phyloP scores from a whole-genome alignment of 441 rosid species.

The Gossypium lobatum region DNA sequence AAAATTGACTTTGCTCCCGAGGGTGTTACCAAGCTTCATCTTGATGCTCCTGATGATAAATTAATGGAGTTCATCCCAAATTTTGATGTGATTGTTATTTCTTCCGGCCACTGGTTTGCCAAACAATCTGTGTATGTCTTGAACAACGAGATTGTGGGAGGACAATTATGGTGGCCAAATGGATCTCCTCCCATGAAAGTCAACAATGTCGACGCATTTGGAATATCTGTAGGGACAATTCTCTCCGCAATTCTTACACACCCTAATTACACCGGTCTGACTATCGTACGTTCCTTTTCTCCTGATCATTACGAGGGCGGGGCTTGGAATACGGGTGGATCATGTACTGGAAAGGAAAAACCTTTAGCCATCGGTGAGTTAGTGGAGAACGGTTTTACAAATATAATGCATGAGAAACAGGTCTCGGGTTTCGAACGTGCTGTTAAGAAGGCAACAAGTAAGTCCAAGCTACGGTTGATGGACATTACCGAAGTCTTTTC shows the following conservation, averaged over 20 bases:
- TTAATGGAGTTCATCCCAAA: conserved; percentile 63
- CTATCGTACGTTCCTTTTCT: conserved; percentile 74
- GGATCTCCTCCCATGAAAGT: conserved; percentile 61
- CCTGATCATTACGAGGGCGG: conserved; percentile 98
- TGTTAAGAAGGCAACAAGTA: conserved; percentile 30
- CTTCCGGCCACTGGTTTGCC: conserved; percentile 98
- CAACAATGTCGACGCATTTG: conserved; percentile 75
- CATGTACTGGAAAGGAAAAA: conserved; percentile 80
- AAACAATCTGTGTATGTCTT: conserved; percentile 82
- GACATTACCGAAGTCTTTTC: conserved; percentile 77
- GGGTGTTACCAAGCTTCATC: conserved; percentile 71
- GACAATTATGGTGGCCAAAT: conserved; percentile 90
- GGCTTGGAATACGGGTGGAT: conserved; percentile 95
- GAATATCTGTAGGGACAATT: conserved; percentile 77
- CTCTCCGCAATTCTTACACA: conserved; percentile 54
- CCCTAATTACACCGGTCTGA: conserved; percentile 71
- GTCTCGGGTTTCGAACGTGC: conserved; percentile 52
- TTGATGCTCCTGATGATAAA: conserved; percentile 65
- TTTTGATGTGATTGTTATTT: conserved; percentile 74
- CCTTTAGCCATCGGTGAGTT: conserved; percentile 55
- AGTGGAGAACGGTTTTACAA: conserved; percentile 73
- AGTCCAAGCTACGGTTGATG: conserved; percentile 64
- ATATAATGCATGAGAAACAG: conserved; percentile 76
- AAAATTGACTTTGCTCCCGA: conserved; percentile 63
- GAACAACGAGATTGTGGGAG: conserved; percentile 82